Evolutionary conservation across 78 protist genomes (phyloP).

Genomic region (Isochrysis galbana): DNA sequence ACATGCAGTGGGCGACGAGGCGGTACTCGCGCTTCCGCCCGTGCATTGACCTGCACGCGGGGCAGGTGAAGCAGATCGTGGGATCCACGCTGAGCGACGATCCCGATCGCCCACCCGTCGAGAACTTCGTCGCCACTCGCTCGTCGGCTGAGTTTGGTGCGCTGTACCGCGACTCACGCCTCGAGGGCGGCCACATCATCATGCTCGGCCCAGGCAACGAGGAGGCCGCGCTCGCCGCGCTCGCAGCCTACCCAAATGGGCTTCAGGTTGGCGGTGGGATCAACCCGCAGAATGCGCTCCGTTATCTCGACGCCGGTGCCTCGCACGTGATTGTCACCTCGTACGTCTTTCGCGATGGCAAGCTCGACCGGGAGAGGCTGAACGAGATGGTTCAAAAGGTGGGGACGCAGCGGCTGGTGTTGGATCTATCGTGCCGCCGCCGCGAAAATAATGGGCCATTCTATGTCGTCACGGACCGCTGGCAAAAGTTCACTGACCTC

Average conservation of each 20-base stretch:
- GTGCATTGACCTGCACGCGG: slow-evolving; percentile 54
- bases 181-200: slow-evolving; percentile 61
- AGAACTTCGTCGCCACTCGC: slow-evolving; percentile 18
- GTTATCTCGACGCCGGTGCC: slow-evolving; percentile 58
- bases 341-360: slow-evolving; percentile 54
- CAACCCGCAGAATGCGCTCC: slow-evolving; percentile 35
- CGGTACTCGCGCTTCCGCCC: slow-evolving; percentile 47
- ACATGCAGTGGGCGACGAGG: too few relatives aligned
- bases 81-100: slow-evolving; percentile 48
- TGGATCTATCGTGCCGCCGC: slow-evolving; percentile 49
- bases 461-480: slow-evolving; percentile 40
- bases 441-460: background rate
- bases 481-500: slow-evolving; percentile 55
- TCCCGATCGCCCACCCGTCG: background rate
- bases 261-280: slow-evolving; percentile 59
- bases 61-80: slow-evolving; percentile 53
- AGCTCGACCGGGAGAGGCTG: slow-evolving; percentile 16
- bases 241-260: slow-evolving; percentile 55
- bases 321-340: slow-evolving; percentile 68
- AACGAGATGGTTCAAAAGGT: slow-evolving; percentile 9
- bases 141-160: slow-evolving; percentile 30
- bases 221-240: slow-evolving; percentile 42
- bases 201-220: slow-evolving; percentile 67
- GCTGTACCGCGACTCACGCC: background rate
- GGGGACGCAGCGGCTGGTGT: slow-evolving; percentile 24